Conservation (phyloP, 176 grass and related monocot species). For the Triticum dicoccoides region DNA sequence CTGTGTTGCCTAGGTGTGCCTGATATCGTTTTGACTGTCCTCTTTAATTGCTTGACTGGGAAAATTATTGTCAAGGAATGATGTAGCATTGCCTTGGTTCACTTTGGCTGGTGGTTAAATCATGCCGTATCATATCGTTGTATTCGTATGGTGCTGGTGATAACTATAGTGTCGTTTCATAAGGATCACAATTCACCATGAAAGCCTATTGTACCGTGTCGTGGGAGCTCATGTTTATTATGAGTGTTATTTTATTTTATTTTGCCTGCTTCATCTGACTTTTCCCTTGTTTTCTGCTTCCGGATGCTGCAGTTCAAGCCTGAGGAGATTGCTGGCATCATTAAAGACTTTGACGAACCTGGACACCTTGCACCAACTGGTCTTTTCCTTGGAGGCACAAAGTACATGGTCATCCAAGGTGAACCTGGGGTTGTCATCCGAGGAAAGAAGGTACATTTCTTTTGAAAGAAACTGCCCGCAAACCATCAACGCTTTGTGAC, state of each 20-base stretch:
- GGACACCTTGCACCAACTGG: conserved; percentile 76
- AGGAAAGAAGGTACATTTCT: conserved; percentile 72
- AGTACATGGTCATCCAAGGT: conserved; percentile 96
- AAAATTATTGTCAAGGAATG: neutral
- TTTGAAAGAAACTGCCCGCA: neutral
- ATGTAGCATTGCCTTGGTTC: neutral
- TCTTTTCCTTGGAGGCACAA: conserved; percentile 62
- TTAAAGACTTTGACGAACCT: conserved; percentile 66
- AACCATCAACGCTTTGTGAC: neutral
- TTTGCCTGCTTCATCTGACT: neutral
- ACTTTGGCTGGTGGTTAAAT: neutral
- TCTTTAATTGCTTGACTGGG: neutral
- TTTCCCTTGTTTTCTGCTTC: neutral
- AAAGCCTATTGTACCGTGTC: neutral
- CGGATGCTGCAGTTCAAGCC: conserved; percentile 44
- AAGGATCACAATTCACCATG: neutral
- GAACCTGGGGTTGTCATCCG: conserved; percentile 73
- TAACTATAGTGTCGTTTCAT: neutral
- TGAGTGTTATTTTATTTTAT: neutral
- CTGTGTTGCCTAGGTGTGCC: neutral
- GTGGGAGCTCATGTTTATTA: neutral
- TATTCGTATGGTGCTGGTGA: neutral
- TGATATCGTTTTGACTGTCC: neutral
- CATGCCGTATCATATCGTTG: neutral
- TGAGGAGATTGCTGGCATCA: conserved; percentile 54